phyloP scores from a whole-genome alignment of 306 rosid genomes.

The Nissolia schottii region DNA sequence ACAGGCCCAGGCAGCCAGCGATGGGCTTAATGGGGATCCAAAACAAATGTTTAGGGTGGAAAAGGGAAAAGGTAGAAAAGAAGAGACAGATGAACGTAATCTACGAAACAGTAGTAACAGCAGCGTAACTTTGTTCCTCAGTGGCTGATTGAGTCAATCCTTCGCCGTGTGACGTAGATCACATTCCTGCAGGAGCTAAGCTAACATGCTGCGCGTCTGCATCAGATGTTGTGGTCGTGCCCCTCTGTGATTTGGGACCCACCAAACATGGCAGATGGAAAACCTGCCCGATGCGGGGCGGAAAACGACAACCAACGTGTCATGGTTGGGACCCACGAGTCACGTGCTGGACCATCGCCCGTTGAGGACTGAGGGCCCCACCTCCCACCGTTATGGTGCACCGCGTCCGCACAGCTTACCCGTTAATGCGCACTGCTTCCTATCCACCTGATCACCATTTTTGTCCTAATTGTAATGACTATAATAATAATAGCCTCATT shows the following conservation, averaged over 20 bases:
- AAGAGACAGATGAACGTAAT: too few relatives aligned
- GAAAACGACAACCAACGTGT: constrained; percentile 28
- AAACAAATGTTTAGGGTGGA: too few relatives aligned
- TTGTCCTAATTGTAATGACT: neutral
- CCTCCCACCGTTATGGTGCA: constrained; percentile 27
- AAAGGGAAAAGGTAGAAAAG: too few relatives aligned
- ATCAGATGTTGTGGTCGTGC: neutral
- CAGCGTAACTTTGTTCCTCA: neutral
- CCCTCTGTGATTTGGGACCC: constrained; percentile 17
- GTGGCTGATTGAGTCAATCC: neutral
- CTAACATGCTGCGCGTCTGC: constrained; percentile 21
- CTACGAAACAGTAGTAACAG: neutral
- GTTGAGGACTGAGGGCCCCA: constrained; percentile 15
- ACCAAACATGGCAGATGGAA: neutral
- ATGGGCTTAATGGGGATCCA: too few relatives aligned
- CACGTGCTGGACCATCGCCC: constrained; percentile 45
- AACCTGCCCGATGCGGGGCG: neutral
- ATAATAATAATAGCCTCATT: neutral
- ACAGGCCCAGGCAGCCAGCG: too few relatives aligned
- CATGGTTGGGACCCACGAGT: constrained; percentile 49
- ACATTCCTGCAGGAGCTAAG: neutral
- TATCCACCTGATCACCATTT: neutral
- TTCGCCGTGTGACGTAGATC: neutral
- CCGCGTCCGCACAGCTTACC: constrained; percentile 32
- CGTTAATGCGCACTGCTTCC: constrained; percentile 14